Evolutionary conservation across 202 grass and related monocot species (phyloP).

Genomic region (Elaeis oleifera): DNA sequence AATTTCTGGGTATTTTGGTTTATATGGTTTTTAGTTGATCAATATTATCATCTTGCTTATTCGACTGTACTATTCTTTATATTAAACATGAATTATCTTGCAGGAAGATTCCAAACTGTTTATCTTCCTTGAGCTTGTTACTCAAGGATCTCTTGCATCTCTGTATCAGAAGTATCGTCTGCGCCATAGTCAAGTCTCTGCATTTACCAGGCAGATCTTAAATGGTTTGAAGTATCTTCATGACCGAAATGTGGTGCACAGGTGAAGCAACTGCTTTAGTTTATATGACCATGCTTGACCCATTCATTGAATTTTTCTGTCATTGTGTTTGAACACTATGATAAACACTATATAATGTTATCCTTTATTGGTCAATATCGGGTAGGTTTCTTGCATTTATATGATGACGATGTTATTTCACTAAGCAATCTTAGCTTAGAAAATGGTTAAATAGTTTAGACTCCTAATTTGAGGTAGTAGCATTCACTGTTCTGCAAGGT

Average conservation of each 20-base stretch:
- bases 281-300: not conserved
- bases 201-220: constrained; percentile 89
- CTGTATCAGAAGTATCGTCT: constrained; percentile 86
- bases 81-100: constrained; percentile 16
- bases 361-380: no score
- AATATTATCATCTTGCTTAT: no score
- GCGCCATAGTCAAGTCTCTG: constrained; percentile 73
- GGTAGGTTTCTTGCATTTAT: no score
- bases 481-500: no score
- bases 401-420: no score
- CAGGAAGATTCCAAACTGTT: constrained; percentile 89
- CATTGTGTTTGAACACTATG: not conserved
- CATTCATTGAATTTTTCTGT: constrained; percentile 1
- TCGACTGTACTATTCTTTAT: constrained; percentile 21
- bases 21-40: no score
- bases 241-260: constrained; percentile 88
- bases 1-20: no score
- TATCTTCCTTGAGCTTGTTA: constrained; percentile 96
- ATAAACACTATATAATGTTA: no score
- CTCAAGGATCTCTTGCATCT: constrained; percentile 88
- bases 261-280: constrained; percentile 36
- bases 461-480: no score
- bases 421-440: no score
- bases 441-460: no score
- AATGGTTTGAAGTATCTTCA: constrained; percentile 92